Evolutionary conservation across 1,284 basidiomycete genomes (phyloP).

Genomic region (Gymnopus androsaceus): DNA sequence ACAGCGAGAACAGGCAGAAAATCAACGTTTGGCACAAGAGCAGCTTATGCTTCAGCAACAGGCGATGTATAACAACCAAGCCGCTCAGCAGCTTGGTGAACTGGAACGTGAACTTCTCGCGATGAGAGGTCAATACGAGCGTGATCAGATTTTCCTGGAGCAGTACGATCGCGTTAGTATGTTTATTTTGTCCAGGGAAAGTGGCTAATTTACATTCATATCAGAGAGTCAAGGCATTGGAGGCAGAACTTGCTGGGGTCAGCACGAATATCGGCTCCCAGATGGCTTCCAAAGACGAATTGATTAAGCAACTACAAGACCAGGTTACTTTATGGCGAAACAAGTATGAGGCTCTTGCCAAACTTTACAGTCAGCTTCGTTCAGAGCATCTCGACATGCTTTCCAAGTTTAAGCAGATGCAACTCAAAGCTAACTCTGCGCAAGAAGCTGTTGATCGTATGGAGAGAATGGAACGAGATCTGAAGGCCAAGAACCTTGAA

Average conservation of each 20-base stretch:
- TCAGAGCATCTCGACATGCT: constrained; percentile 98
- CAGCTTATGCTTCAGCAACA: constrained; percentile 81
- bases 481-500: constrained; percentile 98
- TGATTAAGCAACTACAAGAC: constrained; percentile 95
- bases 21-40: constrained; percentile 88
- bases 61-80: constrained; percentile 74
- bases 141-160: constrained; percentile 96
- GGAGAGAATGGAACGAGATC: constrained; percentile 98
- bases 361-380: constrained; percentile 97
- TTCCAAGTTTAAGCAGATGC: constrained; percentile 95
- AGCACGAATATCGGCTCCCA: constrained; percentile 85
- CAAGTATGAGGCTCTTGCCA: constrained; percentile 98
- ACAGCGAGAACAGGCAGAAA: constrained; percentile 86
- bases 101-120: constrained; percentile 90
- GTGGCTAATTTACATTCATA: constrained; percentile 12
- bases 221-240: constrained; percentile 93
- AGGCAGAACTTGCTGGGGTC: constrained; percentile 85
- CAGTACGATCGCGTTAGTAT: constrained; percentile 89
- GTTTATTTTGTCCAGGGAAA: constrained; percentile 3
- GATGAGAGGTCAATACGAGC: constrained; percentile 96
- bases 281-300: constrained; percentile 90
- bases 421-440: constrained; percentile 97
- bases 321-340: constrained; percentile 97
- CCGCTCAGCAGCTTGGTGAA: constrained; percentile 70
- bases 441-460: constrained; percentile 99